Evolutionary conservation across 371 early-diverging fungal species (phyloP).

Genomic region (Hamiltosporidium magnivora): DNA sequence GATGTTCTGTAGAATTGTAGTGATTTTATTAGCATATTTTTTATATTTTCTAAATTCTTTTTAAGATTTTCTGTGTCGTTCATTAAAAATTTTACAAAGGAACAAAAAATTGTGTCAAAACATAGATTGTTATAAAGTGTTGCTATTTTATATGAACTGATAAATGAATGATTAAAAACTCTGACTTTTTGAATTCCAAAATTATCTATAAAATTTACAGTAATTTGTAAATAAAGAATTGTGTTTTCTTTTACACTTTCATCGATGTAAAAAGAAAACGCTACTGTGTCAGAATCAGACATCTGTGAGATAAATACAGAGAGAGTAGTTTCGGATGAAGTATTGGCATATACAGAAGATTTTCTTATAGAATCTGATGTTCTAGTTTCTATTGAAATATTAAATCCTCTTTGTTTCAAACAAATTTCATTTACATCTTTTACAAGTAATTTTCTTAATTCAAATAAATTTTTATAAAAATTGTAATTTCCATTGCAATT

Average conservation of each 20-base stretch:
- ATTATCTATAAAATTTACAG: conserved; percentile 37
- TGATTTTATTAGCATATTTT: conserved; percentile 29
- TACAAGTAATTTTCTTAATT: too few relatives aligned
- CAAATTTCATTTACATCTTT: conserved; percentile 1
- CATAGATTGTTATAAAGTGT: conserved; percentile 34
- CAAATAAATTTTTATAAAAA: background rate
- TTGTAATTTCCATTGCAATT: background rate
- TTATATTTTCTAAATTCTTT: conserved; percentile 26
- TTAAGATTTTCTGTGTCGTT: conserved; percentile 21
- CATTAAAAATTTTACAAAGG: conserved; percentile 39
- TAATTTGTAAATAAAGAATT: conserved; percentile 42
- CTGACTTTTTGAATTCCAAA: conserved; percentile 28
- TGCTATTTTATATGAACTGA: conserved; percentile 14
- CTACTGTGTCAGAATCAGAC: conserved; percentile 17
- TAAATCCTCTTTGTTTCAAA: conserved; percentile 17
- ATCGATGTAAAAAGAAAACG: conserved; percentile 30
- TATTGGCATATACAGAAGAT: conserved; percentile 17
- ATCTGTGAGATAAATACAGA: conserved; percentile 14
- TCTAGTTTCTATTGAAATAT: conserved; percentile 25
- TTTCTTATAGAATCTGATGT: conserved; percentile 34
- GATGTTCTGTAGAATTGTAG: conserved; percentile 44
- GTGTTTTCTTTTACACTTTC: conserved; percentile 14
- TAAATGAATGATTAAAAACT: conserved; percentile 41
- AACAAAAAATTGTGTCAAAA: conserved; percentile 51
- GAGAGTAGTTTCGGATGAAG: conserved; percentile 13